Evolutionary conservation across 2,329 filamentous ascomycete species (phyloP), one percentile per base, ranked within the genome.

Genomic region (Drechslerella dactyloides): DNA sequence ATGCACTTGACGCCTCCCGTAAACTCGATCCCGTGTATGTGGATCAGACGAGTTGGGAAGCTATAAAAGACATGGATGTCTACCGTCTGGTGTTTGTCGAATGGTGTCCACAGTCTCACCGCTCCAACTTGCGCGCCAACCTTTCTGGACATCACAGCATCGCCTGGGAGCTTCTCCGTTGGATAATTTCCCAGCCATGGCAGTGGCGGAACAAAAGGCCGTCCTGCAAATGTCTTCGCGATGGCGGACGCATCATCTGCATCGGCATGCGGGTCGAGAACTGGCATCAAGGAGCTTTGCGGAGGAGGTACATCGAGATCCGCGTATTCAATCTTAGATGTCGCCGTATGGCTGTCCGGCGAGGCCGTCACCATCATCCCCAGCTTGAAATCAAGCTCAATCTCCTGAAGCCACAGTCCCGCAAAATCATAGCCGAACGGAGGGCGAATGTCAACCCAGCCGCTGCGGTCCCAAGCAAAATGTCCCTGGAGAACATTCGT

Each of bases 21-120:
- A 27, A 72, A 72, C 52, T 72, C 68, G n/a, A 72, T 65, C 6
- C 68, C 68, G 44, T 72, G 68, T 19, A 72, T 65, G 37, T 72
- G 68, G 37, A 63, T 51, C 13, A 72, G 50, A 5, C 68, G 60
- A 21, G 60, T 72, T 10, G 68, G 68, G 33, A 72, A 72, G 56
- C 68, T 65, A 30, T 72, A 72, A 55, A 65, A 72, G 11, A 72
- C 55, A 35, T 24, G 59, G 13, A 72, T 65, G 27, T 72, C 60
- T 50, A 60, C 56, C 23, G 59, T 46, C 21, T 56, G 55, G 8
- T 40, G 37, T 23, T 57, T 65, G 6, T 72, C 57, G 13, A 65
- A 50, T 8, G 55, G 37, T 1, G 50, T 55, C 60, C 60, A 72
- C 23, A 72, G 15, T 6, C 68, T 48, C 23, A 65, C 68, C 1